Base-by-base conservation (phyloP, 352 stramenopile species). In the Globisporangium viniferum region DNA sequence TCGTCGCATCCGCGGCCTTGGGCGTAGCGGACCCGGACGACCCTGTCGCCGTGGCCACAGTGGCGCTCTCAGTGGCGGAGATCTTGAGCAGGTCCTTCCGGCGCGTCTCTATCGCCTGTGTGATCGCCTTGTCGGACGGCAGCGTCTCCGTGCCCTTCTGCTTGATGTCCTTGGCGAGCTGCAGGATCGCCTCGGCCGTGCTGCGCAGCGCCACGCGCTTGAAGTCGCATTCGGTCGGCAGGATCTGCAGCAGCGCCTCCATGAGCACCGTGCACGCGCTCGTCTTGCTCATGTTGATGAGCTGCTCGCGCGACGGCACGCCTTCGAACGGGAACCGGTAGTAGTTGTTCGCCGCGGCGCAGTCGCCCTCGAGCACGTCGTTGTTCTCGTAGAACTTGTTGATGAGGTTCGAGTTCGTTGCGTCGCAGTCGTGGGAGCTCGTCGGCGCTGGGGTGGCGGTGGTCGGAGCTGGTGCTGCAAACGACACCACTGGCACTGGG, bases 311-410 rank as follows among this genome's bases (percentile, higher is more conserved):
- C 15, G 70, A 62, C 39, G 71, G 71, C 10, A 18, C 33, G n/a
- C 67, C 62, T n/a, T 69, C 67, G 41, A 73, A 73, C 29, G 71
- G 71, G 44, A 73, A 76, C n/a, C 62, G 61, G 54, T 73, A 73
- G 58, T 65, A 64, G 33, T 56, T 56, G 54, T 65, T 73, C 22
- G 33, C 67, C 1, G 58, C 27, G 20, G 67, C 29, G 35, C 71
- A 76, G 4, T 70, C 68, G 27, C 67, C 62, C n/a, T 71, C 59
- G 14, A 73, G 36, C 22, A 64, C 29, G 36, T 71, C 64, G 62
- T 76, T 76, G 53, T 62, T 68, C 24, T 68, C 62, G 62, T 71
- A 76, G 41, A 70, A 55, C 1, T 65, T 55, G 27, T 49, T 69
- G 22, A 76, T 51, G 4, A 61, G 36, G 3, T 44, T 62, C 35